phyloP scores from a whole-genome alignment of 768 basidiomycete species.

The Mycena galericulata region DNA sequence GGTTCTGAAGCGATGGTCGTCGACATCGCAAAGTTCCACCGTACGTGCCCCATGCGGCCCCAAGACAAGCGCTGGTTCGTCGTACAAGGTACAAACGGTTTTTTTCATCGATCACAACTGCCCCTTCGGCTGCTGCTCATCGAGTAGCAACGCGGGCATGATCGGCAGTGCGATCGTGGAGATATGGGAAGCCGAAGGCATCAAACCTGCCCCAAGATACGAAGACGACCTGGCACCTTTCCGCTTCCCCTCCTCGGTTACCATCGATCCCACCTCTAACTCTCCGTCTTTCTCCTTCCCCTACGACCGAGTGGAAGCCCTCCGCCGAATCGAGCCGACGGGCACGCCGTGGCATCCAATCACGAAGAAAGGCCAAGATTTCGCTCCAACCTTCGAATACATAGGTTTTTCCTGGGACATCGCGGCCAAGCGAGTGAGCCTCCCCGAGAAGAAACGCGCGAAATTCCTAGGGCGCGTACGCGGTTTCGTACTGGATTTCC shows the following conservation, averaged over 20 bases:
- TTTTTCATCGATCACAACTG: constrained; percentile 48
- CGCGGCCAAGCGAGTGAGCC: background rate
- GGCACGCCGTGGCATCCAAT: background rate
- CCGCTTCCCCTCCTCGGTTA: constrained; percentile 3
- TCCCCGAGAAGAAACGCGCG: constrained; percentile 23
- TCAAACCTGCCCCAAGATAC: constrained; percentile 38
- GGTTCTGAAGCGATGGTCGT: too few species aligned
- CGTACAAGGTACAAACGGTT: constrained; percentile 35
- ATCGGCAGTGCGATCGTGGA: constrained; percentile 44
- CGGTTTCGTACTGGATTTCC: background rate
- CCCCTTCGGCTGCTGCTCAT: constrained; percentile 44
- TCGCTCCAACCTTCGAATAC: background rate
- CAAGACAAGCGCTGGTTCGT: constrained; percentile 50
- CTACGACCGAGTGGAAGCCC: background rate
- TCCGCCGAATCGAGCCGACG: background rate
- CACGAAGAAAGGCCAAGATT: background rate
- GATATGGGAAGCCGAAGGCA: constrained; percentile 41
- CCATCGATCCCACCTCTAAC: background rate
- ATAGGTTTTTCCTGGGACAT: background rate
- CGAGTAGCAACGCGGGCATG: constrained; percentile 47
- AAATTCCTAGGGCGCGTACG: constrained; percentile 36
- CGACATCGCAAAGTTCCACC: too few species aligned
- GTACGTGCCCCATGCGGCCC: too few species aligned
- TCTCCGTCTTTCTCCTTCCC: background rate
- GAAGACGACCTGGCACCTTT: constrained; percentile 48